phyloP scores from a whole-genome alignment of 1,139 yeast genomes.

The Blastobotrys arbuscula region DNA sequence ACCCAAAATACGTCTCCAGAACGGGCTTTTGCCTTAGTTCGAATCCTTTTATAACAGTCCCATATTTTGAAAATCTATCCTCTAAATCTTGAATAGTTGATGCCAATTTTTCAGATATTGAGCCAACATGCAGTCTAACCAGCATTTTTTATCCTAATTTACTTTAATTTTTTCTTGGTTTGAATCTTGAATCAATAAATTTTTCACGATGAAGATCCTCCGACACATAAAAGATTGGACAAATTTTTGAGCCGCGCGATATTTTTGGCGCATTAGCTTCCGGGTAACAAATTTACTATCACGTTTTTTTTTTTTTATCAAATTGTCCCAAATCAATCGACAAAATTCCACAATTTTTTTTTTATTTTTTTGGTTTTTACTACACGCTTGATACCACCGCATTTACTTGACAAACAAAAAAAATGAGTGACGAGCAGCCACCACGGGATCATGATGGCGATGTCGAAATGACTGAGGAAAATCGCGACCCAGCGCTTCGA shows the following conservation, averaged over 20 bases:
- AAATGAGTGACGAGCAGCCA: slow-evolving; percentile 4
- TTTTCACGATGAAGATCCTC: background rate
- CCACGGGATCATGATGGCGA: slow-evolving; percentile 9
- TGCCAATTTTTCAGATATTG: slow-evolving; percentile 51
- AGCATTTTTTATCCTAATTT: slow-evolving; percentile 1
- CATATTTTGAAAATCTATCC: slow-evolving; percentile 47
- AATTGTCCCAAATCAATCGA: background rate
- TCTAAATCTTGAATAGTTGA: slow-evolving; percentile 41
- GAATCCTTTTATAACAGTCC: slow-evolving; percentile 39
- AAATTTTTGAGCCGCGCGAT: background rate
- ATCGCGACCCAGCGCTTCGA: background rate
- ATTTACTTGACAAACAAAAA: background rate
- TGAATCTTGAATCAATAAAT: background rate
- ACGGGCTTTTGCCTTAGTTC: slow-evolving; percentile 48
- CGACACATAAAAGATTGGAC: background rate
- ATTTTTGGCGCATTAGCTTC: slow-evolving; percentile 1
- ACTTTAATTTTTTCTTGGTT: too few species aligned
- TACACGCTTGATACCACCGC: background rate
- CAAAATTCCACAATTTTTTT: background rate
- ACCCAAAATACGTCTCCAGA: slow-evolving; percentile 58
- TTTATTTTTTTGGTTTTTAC: background rate
- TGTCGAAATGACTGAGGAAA: slow-evolving; percentile 15
- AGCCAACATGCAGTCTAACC: slow-evolving; percentile 59
- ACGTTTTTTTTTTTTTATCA: background rate
- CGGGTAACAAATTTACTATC: background rate